Conservation (phyloP, 352 stramenopile genomes). For the Globisporangium irregulare region DNA sequence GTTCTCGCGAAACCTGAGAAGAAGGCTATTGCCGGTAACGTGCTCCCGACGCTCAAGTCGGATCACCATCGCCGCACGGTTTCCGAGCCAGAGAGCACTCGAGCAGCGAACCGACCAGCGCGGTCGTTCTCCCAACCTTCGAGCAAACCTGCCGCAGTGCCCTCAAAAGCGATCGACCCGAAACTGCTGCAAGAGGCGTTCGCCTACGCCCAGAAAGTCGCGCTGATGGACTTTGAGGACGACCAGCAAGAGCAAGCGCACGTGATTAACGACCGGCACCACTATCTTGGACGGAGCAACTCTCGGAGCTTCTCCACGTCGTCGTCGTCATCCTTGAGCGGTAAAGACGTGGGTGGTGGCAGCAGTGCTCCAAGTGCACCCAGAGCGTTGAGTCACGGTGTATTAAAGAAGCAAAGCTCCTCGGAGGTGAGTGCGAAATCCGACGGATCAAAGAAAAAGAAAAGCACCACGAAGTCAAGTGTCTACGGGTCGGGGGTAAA, state of each 20-base stretch:
- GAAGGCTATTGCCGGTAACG: conserved; percentile 20
- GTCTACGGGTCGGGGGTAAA: conserved; percentile 40
- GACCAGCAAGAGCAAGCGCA: conserved; percentile 22
- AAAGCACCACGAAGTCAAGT: conserved; percentile 17
- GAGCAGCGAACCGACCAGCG: conserved; percentile 18
- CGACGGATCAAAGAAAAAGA: conserved; percentile 37
- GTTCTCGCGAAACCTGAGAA: conserved; percentile 34
- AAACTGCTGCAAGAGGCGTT: conserved; percentile 75
- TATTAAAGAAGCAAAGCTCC: conserved; percentile 16
- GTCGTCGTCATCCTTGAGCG: conserved; percentile 9
- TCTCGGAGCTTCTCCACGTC: conserved; percentile 9
- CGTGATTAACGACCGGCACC: conserved; percentile 17
- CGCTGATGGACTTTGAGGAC: conserved; percentile 42
- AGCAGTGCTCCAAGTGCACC: neutral
- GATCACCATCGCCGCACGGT: conserved; percentile 19
- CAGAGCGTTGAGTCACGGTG: neutral
- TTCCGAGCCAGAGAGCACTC: conserved; percentile 26
- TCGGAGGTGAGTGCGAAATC: conserved; percentile 4
- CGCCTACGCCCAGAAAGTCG: conserved; percentile 61
- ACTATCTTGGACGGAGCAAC: conserved; percentile 3
- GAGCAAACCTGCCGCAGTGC: conserved; percentile 12
- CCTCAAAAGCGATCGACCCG: conserved; percentile 46
- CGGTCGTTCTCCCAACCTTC: conserved; percentile 11
- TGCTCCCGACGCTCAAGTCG: conserved; percentile 42
- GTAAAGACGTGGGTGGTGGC: neutral